Evolutionary conservation across 108 stramenopile genomes (phyloP), one percentile per base, ranked within the genome.

Genomic region (Aurantiochytrium sp.): DNA sequence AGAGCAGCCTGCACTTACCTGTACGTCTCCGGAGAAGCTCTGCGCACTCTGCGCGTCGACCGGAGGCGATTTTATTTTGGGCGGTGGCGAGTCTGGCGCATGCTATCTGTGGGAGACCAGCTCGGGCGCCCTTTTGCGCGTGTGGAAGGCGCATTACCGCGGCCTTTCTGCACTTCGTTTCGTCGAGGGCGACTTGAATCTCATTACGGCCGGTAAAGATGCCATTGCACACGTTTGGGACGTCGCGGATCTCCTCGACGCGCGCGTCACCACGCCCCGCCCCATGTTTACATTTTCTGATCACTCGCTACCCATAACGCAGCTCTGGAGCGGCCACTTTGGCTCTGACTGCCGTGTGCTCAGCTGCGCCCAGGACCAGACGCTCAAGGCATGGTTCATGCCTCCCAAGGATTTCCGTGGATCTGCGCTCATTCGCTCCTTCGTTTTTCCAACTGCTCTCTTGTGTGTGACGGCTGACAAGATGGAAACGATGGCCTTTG

Each of bases 71-170:
- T 83, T 53, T 23, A 47, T 83, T 4, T 1, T 53, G 18, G 76
- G 49, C 51, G 76, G 76, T 0, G 76, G 76, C 49, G 76, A 47
- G n/a, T 53, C 49, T 35, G 76, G 76, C 51, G 49, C 45, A 1
- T 47, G 49, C 49, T 83, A 83, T 23, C 23, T 83, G 45, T 83
- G 76, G 76, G 76, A 83, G 49, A 53, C 49, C 51, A 16, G 49
- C 45, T 53, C 76, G 10, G 76, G 76, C 0, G 49, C 12, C 23
- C 76, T 83, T 28, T 53, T 83, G n/a, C 45, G 76, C n/a, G 76
- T 83, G 19, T 83, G 76, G 76, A 83, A 83, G 51, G 76, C 76
- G 51, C 76, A 83, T 28, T 83, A 83, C 76, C 51, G 45, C 1
- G 76, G 49, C 6, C 43, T 83, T 12, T 83, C 76, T 55, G 76